Base-by-base conservation (phyloP, 345 rosid genomes). In the Euphorbia lathyris region DNA sequence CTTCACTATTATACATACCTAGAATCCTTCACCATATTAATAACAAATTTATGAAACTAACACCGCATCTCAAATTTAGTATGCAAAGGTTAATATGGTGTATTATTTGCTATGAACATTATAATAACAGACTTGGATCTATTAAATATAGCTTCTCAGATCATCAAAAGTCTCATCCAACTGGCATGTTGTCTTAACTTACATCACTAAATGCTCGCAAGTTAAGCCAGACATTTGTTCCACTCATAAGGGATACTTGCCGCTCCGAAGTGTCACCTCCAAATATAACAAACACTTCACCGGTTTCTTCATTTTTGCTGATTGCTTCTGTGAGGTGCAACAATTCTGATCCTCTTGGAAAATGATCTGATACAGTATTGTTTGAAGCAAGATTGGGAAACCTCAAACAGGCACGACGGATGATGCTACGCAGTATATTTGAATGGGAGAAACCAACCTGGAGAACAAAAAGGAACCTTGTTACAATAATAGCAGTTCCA, bases 371-470 rank as follows among this genome's bases (percentile, higher is more conserved):
- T 74, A 67, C 77, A 70, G 78, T 43, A 36, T 66, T 81, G 78
- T 65, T 71, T 67, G 83, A 76, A 53, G 81, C 77, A 72, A 88
- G 93, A 75, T 77, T 72, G 43, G 93, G 89, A 82, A 87, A 90
- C 84, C 97, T 87, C 79, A 79, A 83, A 87, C 95, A 83, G 57
- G 96, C 93, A 56, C 52, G 97, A 78, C 72, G 78, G 34, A 91
- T 75, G 72, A 91, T 79, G 77, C 90, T 94, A 64, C 85, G 87
- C 23, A 94, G 87, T 76, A 94, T 86, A 79, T 87, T 91, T 58
- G 95, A 88, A 74, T 94, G 98, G 60, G 97, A 94, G 87, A 94
- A 90, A 57, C 98, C 98, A 71, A 91, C 98, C 96, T 93, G 82
- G n/a, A 81, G 56, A 77, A 63, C 63, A 68, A 58, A 66, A 45